Evolutionary conservation across 495 filamentous ascomycete genomes (phyloP).

Genomic region (Penicillium pulvis): DNA sequence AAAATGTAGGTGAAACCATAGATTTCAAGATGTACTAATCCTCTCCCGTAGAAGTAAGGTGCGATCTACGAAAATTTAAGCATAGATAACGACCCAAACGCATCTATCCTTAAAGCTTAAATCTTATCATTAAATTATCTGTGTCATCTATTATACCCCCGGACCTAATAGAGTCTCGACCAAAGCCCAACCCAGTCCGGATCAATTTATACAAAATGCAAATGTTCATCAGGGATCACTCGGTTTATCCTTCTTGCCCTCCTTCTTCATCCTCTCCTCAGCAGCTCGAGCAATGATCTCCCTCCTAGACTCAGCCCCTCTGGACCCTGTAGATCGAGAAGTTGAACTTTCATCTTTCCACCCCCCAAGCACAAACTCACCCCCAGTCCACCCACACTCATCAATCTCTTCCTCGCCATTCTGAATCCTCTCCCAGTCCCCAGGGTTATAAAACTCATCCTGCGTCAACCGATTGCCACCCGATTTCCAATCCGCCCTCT

Average conservation of each 20-base stretch:
- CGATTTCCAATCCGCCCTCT: slow-evolving; percentile 69
- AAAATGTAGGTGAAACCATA: too few species aligned
- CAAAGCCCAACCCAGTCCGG: too few species aligned
- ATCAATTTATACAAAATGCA: background rate
- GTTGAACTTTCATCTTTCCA: slow-evolving; percentile 29
- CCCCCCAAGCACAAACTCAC: slow-evolving; percentile 80
- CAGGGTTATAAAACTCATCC: slow-evolving; percentile 71
- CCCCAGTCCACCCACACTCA: slow-evolving; percentile 84
- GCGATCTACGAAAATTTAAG: too few species aligned
- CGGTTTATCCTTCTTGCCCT: slow-evolving; percentile 42
- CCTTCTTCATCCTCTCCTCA: slow-evolving; percentile 68
- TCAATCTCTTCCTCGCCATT: slow-evolving; percentile 61
- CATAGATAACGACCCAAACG: too few species aligned
- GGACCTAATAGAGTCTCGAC: too few species aligned
- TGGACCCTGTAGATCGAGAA: slow-evolving; percentile 19
- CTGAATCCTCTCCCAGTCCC: slow-evolving; percentile 49
- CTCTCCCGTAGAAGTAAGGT: too few species aligned
- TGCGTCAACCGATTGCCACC: slow-evolving; percentile 65
- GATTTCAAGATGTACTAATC: too few species aligned
- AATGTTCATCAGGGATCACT: slow-evolving; percentile 19
- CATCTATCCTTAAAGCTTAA: too few species aligned
- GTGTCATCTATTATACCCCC: too few species aligned
- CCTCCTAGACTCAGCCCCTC: slow-evolving; percentile 53
- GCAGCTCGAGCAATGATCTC: slow-evolving; percentile 76
- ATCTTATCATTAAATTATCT: too few species aligned